Evolutionary conservation across 306 rosid species (phyloP).

Genomic region (Dryas drummondii): DNA sequence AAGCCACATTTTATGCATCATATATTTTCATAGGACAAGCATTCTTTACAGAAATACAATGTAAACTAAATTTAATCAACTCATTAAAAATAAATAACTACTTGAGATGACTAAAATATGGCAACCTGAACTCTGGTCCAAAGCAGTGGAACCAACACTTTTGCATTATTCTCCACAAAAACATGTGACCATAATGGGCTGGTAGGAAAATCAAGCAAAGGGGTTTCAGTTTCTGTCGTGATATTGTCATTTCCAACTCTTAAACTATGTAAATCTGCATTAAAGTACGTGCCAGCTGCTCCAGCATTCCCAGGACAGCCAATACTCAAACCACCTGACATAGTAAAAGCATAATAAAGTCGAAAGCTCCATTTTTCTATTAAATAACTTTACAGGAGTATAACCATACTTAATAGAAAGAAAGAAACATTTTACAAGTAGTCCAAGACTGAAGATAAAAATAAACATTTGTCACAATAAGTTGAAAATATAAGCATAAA

Average conservation of each 20-base stretch:
- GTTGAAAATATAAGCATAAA: neutral
- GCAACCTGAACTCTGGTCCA: slow-evolving; percentile 98
- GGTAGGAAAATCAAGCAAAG: slow-evolving; percentile 94
- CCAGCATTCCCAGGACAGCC: slow-evolving; percentile 95
- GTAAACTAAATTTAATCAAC: slow-evolving; percentile 1
- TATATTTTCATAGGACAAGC: neutral
- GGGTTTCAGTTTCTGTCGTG: slow-evolving; percentile 96
- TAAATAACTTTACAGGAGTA: slow-evolving; percentile 9
- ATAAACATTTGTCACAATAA: neutral
- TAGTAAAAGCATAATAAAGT: slow-evolving; percentile 31
- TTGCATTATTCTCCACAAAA: slow-evolving; percentile 93
- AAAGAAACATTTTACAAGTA: neutral
- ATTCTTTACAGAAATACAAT: neutral
- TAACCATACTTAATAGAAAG: neutral
- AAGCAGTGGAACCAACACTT: slow-evolving; percentile 95
- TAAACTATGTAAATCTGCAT: slow-evolving; percentile 83
- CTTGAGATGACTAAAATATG: slow-evolving; percentile 4
- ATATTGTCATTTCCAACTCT: slow-evolving; percentile 90
- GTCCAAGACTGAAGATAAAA: neutral
- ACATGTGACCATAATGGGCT: slow-evolving; percentile 92
- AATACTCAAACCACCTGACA: slow-evolving; percentile 85
- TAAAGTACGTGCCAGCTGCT: slow-evolving; percentile 97
- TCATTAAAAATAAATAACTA: neutral
- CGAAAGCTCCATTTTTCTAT: slow-evolving; percentile 19
- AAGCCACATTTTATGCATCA: slow-evolving; percentile 2